Evolutionary conservation across 1,139 yeast species (phyloP), one percentile per base, ranked within the genome.

Genomic region (Yamadazyma sp.): DNA sequence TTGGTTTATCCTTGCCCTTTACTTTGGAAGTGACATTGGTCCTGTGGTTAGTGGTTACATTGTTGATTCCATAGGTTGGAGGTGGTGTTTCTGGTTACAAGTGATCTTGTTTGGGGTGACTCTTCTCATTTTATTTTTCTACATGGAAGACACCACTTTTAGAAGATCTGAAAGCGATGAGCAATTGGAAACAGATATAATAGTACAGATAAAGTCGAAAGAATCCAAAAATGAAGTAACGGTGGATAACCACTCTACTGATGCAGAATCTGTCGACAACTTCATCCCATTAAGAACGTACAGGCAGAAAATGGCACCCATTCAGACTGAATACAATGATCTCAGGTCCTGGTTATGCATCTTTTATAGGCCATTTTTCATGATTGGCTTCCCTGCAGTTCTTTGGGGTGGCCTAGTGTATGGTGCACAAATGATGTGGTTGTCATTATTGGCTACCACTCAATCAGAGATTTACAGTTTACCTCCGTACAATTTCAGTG

Each of bases 341-440:
- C 50, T 55, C 15, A 58, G 77, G 41, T 53, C 72, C 6, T 69
- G 73, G 70, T 48, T 62, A 23, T 53, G 61, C 23, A 64, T 73
- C n/a, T 67, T 62, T 39, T 47, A 55, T 31, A 51, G 74, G 39
- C 82, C 82, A 4, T 58, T 69, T 54, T 50, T 66, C 39, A 66
- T 69, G 49, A 59, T 69, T 55, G 53, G 66, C 45, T 78, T 79
- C 51, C 88, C 89, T 4, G 71, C 77, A 10, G 74, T 82, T 15
- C 52, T 80, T 17, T 83, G 82, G 77, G 74, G 79, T 38, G 87
- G 87, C 1, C 56, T 79, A 41, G 61, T 77, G 15, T 81, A 82
- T 51, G 89, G 88, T 3, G 68, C 80, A 16, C 81, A 83, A 38
- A 70, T 82, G 65, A 71, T 72, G 75, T 75, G 80, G 79, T 58